These are phyloP conservation scores for Clarireedia monteithiana DNA, from an alignment of 2,329 filamentous ascomycete genomes.

Conservation along the genomic window DNA sequence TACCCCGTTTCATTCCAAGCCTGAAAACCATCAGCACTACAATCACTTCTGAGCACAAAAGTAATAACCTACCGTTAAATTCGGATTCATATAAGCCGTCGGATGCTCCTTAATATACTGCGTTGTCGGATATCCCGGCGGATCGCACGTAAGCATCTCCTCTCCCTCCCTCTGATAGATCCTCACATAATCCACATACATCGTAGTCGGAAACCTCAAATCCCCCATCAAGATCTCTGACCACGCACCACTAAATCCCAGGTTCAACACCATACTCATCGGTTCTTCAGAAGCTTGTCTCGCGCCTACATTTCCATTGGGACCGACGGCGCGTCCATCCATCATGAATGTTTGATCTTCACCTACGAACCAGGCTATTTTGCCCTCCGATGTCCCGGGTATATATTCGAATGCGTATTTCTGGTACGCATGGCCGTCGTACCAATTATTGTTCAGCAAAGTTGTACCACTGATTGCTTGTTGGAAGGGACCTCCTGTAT, in stretches of 20 bases:
- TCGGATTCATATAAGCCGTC: conserved; percentile 51
- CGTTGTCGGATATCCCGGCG: conserved; percentile 55
- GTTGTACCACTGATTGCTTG: conserved; percentile 48
- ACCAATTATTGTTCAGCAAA: conserved; percentile 47
- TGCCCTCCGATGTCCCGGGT: conserved; percentile 35
- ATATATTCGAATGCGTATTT: conserved; percentile 48
- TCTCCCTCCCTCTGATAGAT: conserved; percentile 44
- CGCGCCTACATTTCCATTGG: conserved; percentile 44
- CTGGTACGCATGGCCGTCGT: conserved; percentile 44
- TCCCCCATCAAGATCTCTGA: conserved; percentile 37
- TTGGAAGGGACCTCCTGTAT: conserved; percentile 46
- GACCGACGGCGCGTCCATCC: conserved; percentile 43
- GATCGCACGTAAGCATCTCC: conserved; percentile 45
- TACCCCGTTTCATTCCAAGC: conserved; percentile 22
- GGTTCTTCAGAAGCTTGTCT: conserved; percentile 44
- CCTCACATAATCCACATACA: conserved; percentile 47
- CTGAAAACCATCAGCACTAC: neutral
- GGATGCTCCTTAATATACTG: conserved; percentile 56
- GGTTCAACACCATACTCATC: conserved; percentile 45
- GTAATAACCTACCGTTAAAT: conserved; percentile 38
- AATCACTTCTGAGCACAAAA: neutral
- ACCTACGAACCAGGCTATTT: conserved; percentile 45
- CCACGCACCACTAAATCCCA: conserved; percentile 44
- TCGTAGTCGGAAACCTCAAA: conserved; percentile 41
- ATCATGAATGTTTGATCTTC: conserved; percentile 43